Evolutionary conservation across 2,329 filamentous ascomycete species (phyloP).

Genomic region (Colletotrichum kahawae): DNA sequence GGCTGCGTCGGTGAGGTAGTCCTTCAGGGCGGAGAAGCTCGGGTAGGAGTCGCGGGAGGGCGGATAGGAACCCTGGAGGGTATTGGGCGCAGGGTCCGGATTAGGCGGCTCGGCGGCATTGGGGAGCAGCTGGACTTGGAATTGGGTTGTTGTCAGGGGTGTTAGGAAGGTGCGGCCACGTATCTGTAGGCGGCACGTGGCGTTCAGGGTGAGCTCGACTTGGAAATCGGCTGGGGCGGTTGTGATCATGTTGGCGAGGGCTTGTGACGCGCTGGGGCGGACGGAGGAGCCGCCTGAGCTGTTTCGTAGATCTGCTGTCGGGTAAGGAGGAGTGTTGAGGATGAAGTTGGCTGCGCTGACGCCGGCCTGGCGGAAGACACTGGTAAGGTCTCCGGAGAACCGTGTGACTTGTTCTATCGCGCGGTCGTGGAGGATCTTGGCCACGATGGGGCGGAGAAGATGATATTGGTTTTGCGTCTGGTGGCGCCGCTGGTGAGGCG

Average conservation of each 20-base stretch:
- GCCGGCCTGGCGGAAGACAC: constrained; percentile 51
- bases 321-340: constrained; percentile 42
- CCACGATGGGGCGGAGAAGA: constrained; percentile 58
- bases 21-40: constrained; percentile 45
- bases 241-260: constrained; percentile 46
- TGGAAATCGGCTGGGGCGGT: constrained; percentile 45
- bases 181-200: constrained; percentile 46
- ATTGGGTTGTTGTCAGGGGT: constrained; percentile 50
- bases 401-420: constrained; percentile 42
- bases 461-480: constrained; percentile 52
- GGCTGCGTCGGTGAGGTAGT: constrained; percentile 51
- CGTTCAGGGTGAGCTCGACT: constrained; percentile 51
- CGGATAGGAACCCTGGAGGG: constrained; percentile 44
- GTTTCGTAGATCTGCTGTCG: constrained; percentile 30
- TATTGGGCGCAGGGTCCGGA: constrained; percentile 26
- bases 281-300: constrained; percentile 34
- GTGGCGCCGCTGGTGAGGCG: constrained; percentile 42
- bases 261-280: constrained; percentile 46
- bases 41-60: constrained; percentile 51
- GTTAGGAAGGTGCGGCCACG: constrained; percentile 49
- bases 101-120: constrained; percentile 28
- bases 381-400: constrained; percentile 49
- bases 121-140: constrained; percentile 43
- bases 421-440: constrained; percentile 49
- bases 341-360: constrained; percentile 45